A percentile compares a stretch with the other conserved stretches of the same genome.
These are phyloP conservation scores for Phytophthora citrophthora DNA, from an alignment of 352 stramenopile genomes.

Conservation along the genomic window DNA sequence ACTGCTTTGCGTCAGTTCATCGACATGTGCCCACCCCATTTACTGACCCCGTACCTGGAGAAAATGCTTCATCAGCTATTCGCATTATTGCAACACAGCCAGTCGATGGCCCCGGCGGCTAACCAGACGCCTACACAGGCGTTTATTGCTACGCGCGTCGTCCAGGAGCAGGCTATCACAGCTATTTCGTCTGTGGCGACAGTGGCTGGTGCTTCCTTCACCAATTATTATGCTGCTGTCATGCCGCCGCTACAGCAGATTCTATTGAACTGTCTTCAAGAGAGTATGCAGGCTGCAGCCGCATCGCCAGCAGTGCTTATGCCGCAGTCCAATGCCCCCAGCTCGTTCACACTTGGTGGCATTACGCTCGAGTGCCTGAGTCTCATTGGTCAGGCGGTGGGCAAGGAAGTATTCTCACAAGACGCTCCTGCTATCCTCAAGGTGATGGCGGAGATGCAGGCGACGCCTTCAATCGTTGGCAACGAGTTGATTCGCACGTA, in stretches of 20 bases:
- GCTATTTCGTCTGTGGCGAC: slow-evolving; percentile 84
- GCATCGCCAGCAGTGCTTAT: slow-evolving; percentile 28
- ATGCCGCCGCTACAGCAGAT: slow-evolving; percentile 80
- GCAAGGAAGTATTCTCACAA: slow-evolving; percentile 67
- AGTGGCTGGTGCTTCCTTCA: slow-evolving; percentile 64
- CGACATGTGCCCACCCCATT: slow-evolving; percentile 72
- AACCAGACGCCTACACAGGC: slow-evolving; percentile 25
- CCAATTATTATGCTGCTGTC: slow-evolving; percentile 75
- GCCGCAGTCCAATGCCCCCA: slow-evolving; percentile 39
- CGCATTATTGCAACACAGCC: slow-evolving; percentile 56
- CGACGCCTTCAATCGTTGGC: slow-evolving; percentile 74
- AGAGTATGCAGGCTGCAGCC: slow-evolving; percentile 43
- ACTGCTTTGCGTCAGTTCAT: slow-evolving; percentile 86
- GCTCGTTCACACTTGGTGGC: slow-evolving; percentile 79
- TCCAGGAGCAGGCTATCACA: slow-evolving; percentile 84
- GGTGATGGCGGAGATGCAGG: slow-evolving; percentile 88
- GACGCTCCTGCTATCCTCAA: slow-evolving; percentile 82
- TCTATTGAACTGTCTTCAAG: slow-evolving; percentile 65
- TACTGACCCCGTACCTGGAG: slow-evolving; percentile 80
- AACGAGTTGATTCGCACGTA: slow-evolving; percentile 89
- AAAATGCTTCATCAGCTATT: slow-evolving; percentile 75
- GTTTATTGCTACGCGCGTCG: slow-evolving; percentile 51
- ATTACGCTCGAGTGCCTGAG: slow-evolving; percentile 89
- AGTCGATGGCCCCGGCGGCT: slow-evolving; percentile 11
- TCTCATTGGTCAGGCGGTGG: slow-evolving; percentile 79